phyloP scores from a whole-genome alignment of 177 flowering plant species.

The Vitis hybrid region DNA sequence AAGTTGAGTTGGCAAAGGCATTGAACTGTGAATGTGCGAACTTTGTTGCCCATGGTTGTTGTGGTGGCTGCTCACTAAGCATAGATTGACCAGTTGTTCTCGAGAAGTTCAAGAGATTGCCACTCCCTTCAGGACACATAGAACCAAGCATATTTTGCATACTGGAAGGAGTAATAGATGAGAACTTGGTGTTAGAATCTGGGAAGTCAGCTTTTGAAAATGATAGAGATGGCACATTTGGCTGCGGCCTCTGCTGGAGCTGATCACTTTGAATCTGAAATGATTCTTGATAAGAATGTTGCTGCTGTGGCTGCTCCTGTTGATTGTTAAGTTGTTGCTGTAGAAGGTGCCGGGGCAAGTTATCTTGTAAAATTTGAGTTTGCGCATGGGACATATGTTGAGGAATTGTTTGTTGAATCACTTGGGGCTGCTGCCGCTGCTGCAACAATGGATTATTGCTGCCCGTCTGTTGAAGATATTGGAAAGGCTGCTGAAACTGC shows the following conservation, averaged over 20 bases:
- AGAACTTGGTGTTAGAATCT: slow-evolving; percentile 41
- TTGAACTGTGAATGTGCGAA: slow-evolving; percentile 37
- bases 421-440: slow-evolving; percentile 38
- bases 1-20: slow-evolving; percentile 37
- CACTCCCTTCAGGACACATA: slow-evolving; percentile 41
- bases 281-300: slow-evolving; percentile 40
- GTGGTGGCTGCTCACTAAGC: slow-evolving; percentile 44
- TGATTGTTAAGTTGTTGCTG: slow-evolving; percentile 43
- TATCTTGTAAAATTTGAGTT: slow-evolving; percentile 38
- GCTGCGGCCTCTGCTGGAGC: slow-evolving; percentile 50
- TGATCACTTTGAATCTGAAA: slow-evolving; percentile 48
- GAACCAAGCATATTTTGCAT: slow-evolving; percentile 53
- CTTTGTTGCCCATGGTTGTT: slow-evolving; percentile 55
- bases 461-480: slow-evolving; percentile 49
- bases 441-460: slow-evolving; percentile 43
- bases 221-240: slow-evolving; percentile 44
- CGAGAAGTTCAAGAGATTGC: slow-evolving; percentile 39
- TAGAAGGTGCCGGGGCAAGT: slow-evolving; percentile 35
- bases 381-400: slow-evolving; percentile 48
- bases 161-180: slow-evolving; percentile 35
- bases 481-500: slow-evolving; percentile 67
- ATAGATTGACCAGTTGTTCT: slow-evolving; percentile 38
- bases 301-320: slow-evolving; percentile 36
- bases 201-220: slow-evolving; percentile 47
- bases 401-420: slow-evolving; percentile 39